Evolutionary conservation across 352 stramenopile genomes (phyloP).

Genomic region (Aphanomyces astaci): DNA sequence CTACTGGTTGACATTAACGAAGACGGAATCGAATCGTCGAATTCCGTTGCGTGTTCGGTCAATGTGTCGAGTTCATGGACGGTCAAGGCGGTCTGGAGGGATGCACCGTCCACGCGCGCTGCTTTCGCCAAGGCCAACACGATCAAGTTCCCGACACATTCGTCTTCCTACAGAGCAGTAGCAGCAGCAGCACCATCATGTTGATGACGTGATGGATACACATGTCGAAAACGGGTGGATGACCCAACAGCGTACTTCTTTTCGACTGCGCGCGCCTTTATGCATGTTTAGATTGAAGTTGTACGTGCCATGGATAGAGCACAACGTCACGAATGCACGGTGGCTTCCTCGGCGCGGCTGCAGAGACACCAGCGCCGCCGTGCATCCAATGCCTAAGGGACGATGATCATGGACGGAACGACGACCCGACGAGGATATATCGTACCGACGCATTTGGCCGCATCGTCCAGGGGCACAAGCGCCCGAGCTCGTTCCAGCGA

Average conservation of each 20-base stretch:
- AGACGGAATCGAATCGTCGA: conserved; percentile 15
- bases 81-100: conserved; percentile 31
- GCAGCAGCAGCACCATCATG: no score
- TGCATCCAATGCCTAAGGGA: conserved; percentile 59
- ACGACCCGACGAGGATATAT: neutral
- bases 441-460: conserved; percentile 11
- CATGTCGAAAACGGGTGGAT: no score
- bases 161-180: conserved; percentile 62
- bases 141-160: conserved; percentile 57
- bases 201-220: no score
- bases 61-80: conserved; percentile 29
- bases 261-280: conserved; percentile 44
- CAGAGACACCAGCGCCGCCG: conserved; percentile 60
- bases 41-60: neutral
- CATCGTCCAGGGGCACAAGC: conserved; percentile 13
- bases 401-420: neutral
- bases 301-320: conserved; percentile 33
- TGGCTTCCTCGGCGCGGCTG: conserved; percentile 34
- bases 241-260: conserved; percentile 23
- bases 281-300: conserved; percentile 61
- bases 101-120: conserved; percentile 30
- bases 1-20: conserved; percentile 25
- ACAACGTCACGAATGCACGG: neutral
- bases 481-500: neutral
- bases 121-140: conserved; percentile 56